Evolutionary conservation across 2,329 filamentous ascomycete species (phyloP).

Genomic region (Scedosporium minutisporum): DNA sequence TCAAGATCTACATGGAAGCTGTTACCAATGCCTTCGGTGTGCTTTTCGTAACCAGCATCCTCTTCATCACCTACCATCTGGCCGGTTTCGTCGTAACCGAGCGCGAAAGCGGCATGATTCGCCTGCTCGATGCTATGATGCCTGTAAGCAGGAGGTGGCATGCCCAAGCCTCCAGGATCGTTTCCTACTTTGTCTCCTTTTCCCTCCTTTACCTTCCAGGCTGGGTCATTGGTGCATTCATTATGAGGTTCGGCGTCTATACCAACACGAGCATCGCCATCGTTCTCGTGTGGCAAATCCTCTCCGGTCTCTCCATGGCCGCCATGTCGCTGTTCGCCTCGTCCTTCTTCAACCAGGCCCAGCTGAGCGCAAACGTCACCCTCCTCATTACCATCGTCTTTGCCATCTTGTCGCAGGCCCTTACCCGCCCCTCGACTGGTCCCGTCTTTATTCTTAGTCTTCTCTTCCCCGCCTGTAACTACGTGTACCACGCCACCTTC

Average conservation of each 20-base stretch:
- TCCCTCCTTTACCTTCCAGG: constrained; percentile 70
- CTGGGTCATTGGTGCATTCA: constrained; percentile 68
- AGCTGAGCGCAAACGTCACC: constrained; percentile 75
- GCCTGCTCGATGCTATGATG: constrained; percentile 87
- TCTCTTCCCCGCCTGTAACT: constrained; percentile 81
- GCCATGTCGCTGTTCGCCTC: constrained; percentile 76
- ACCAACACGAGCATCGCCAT: constrained; percentile 52
- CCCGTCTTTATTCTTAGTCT: constrained; percentile 61
- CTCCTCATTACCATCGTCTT: constrained; percentile 65
- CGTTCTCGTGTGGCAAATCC: constrained; percentile 63
- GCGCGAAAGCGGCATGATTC: constrained; percentile 77
- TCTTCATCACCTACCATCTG: constrained; percentile 78
- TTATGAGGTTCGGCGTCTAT: constrained; percentile 56
- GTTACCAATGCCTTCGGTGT: constrained; percentile 71
- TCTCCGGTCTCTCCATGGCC: constrained; percentile 66
- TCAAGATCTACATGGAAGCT: constrained; percentile 50
- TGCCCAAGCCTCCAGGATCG: constrained; percentile 65
- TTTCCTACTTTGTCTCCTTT: constrained; percentile 74
- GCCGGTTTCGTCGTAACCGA: constrained; percentile 80
- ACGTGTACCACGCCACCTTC: constrained; percentile 68
- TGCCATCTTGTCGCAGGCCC: constrained; percentile 72
- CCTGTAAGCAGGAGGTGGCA: constrained; percentile 65
- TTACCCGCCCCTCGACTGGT: constrained; percentile 51
- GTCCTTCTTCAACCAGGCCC: constrained; percentile 76
- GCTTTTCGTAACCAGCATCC: constrained; percentile 67